Conservation (phyloP, 192 early-diverging fungal species). For the Rhizoclosmatium sp. region DNA sequence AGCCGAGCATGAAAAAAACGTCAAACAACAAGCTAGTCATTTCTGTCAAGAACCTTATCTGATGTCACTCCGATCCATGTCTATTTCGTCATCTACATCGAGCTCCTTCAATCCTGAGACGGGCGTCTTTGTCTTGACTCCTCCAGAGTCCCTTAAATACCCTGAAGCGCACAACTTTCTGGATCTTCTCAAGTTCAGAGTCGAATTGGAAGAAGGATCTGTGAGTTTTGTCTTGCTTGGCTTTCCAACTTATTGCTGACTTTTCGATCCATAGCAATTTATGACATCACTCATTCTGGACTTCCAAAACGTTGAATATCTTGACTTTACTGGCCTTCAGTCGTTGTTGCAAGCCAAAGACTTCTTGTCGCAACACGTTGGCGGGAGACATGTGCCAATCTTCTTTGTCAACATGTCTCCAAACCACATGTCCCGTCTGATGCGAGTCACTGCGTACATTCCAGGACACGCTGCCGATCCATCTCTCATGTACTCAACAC, state of each 20-base stretch:
- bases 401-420: not conserved
- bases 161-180: not conserved
- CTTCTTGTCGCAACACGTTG: not conserved
- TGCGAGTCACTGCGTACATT: not conserved
- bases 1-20: no score
- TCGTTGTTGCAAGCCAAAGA: not conserved
- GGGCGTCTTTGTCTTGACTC: not conserved
- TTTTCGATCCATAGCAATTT: not conserved
- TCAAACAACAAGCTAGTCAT: no score
- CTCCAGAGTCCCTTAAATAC: not conserved
- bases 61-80: no score
- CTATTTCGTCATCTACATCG: no score
- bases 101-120: not conserved
- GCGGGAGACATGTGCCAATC: not conserved
- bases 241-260: no score
- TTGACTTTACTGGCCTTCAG: slow-evolving; percentile 4
- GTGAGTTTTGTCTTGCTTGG: not conserved
- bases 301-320: not conserved
- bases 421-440: not conserved
- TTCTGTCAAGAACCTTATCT: no score
- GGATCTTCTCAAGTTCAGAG: not conserved
- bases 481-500: not conserved
- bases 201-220: not conserved
- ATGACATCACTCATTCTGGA: not conserved
- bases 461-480: not conserved